phyloP scores from a whole-genome alignment of 2,329 filamentous ascomycete genomes.

The Ilyonectria sp. region DNA sequence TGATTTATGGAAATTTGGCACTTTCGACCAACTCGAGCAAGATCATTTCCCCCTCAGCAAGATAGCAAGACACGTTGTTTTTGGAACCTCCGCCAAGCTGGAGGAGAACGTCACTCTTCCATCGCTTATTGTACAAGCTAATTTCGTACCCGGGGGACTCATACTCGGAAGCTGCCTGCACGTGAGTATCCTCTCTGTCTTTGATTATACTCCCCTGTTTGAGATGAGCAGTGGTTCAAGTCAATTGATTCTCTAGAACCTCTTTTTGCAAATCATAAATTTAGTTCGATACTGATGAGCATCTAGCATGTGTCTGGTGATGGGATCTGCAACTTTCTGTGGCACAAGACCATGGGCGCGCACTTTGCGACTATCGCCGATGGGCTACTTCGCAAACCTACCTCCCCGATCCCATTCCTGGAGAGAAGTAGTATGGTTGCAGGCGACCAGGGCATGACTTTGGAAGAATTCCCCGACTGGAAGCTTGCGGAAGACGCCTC shows the following conservation, averaged over 20 bases:
- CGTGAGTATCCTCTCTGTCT: constrained; percentile 15
- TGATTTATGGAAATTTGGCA: constrained; percentile 9
- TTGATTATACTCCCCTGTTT: background rate
- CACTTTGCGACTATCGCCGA: constrained; percentile 19
- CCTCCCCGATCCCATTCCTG: constrained; percentile 5
- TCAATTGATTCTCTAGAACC: background rate
- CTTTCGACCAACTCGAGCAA: constrained; percentile 18
- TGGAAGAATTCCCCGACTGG: constrained; percentile 17
- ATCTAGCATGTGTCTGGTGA: constrained; percentile 29
- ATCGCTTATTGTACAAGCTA: constrained; percentile 16
- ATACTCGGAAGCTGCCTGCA: constrained; percentile 25
- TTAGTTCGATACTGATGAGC: background rate
- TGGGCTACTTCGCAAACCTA: constrained; percentile 2
- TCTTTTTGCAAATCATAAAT: background rate
- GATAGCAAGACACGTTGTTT: constrained; percentile 21
- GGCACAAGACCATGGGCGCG: constrained; percentile 20
- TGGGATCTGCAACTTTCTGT: constrained; percentile 25
- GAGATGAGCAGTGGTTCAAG: background rate
- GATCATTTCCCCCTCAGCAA: constrained; percentile 15
- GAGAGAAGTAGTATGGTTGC: constrained; percentile 15
- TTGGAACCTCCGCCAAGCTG: constrained; percentile 23
- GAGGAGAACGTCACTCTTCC: background rate
- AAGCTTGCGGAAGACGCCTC: constrained; percentile 21
- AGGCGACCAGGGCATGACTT: background rate
- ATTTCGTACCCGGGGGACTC: constrained; percentile 23